phyloP scores from a whole-genome alignment of 768 basidiomycete species.

The Serendipita indica region DNA sequence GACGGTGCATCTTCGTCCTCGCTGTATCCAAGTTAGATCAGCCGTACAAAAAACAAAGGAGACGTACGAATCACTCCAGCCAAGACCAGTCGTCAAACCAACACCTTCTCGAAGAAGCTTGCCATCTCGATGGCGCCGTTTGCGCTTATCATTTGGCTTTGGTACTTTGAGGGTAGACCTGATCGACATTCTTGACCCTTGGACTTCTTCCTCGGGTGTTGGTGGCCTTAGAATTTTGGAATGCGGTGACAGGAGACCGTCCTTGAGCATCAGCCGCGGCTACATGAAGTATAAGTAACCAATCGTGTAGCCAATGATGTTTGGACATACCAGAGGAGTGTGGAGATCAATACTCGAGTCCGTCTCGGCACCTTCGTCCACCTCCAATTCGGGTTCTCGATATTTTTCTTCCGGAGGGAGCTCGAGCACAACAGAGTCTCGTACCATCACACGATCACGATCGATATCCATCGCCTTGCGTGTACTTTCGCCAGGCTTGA shows the following conservation, averaged over 20 bases:
- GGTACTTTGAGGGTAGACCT: constrained; percentile 28
- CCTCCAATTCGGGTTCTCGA: not conserved
- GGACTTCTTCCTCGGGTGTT: constrained; percentile 16
- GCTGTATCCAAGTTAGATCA: constrained; percentile 22
- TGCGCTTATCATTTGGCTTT: constrained; percentile 36
- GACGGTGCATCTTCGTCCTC: constrained; percentile 65
- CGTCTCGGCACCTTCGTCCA: constrained; percentile 26
- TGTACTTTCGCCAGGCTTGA: not conserved
- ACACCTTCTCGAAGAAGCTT: constrained; percentile 42
- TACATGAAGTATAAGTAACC: constrained; percentile 1
- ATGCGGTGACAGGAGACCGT: constrained; percentile 49
- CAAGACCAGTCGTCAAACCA: constrained; percentile 55
- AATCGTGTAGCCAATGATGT: constrained; percentile 5
- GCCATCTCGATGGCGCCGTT: constrained; percentile 50
- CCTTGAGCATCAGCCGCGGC: constrained; percentile 50
- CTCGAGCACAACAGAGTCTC: not conserved
- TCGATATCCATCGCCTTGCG: not conserved
- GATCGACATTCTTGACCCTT: constrained; percentile 17
- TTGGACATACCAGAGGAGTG: constrained; percentile 50
- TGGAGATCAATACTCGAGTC: constrained; percentile 45
- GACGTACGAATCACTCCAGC: constrained; percentile 55
- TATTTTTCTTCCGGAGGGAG: not conserved
- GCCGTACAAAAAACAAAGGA: constrained; percentile 8
- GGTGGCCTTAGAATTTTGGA: constrained; percentile 41
- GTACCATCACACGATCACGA: not conserved